Evolutionary conservation across 2,329 filamentous ascomycete species (phyloP).

Genomic region (Cladosporium halotolerans): DNA sequence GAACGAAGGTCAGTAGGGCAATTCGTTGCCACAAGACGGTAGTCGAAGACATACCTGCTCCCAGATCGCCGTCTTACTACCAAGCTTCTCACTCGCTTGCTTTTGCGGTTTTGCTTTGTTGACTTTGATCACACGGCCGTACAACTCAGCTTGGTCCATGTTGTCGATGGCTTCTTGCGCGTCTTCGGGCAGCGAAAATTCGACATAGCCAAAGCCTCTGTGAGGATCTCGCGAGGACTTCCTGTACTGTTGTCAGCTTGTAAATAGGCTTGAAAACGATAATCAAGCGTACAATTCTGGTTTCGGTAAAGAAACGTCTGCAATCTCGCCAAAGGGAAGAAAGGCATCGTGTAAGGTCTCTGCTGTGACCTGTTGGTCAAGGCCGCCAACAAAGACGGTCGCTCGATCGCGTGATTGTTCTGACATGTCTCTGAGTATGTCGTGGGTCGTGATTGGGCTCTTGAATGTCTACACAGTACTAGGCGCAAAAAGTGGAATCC

Average conservation of each 20-base stretch:
- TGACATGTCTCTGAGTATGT: constrained; percentile 54
- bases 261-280: background rate
- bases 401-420: constrained; percentile 79
- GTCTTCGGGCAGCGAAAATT: constrained; percentile 80
- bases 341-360: constrained; percentile 82
- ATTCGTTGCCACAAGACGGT: background rate
- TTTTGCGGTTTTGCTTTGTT: constrained; percentile 88
- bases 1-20: constrained; percentile 9
- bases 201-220: constrained; percentile 92
- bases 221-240: constrained; percentile 71
- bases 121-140: constrained; percentile 86
- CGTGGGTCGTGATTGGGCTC: background rate
- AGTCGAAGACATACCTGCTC: constrained; percentile 64
- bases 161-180: constrained; percentile 96
- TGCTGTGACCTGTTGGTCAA: constrained; percentile 70
- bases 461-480: background rate
- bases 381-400: constrained; percentile 86
- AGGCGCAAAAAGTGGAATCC: background rate
- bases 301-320: constrained; percentile 84
- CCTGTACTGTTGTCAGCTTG: constrained; percentile 15
- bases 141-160: constrained; percentile 96
- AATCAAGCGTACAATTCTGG: constrained; percentile 55
- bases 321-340: constrained; percentile 92
- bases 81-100: constrained; percentile 76
- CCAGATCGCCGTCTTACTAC: constrained; percentile 93